Conservation (phyloP, 2,329 filamentous ascomycete species). For the Leptoxyphium fumago region DNA sequence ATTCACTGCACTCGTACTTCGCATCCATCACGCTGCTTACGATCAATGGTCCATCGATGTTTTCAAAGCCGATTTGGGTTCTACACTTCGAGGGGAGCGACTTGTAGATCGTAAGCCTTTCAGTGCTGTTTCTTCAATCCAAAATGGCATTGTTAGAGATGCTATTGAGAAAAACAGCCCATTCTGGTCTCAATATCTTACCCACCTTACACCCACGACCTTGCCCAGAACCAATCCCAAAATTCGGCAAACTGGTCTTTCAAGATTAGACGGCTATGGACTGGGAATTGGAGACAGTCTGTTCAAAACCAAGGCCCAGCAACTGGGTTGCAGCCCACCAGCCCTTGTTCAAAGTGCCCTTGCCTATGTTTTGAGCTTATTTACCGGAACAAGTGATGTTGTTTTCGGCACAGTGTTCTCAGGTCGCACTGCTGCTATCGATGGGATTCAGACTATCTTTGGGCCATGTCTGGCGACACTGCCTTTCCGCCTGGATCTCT, state of each 20-base stretch:
- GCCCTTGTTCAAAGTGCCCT: constrained; percentile 63
- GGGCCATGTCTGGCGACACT: constrained; percentile 69
- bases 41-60: constrained; percentile 83
- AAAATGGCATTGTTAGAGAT: neutral
- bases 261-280: neutral
- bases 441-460: constrained; percentile 55
- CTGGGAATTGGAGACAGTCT: neutral
- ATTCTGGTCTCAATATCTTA: neutral
- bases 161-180: neutral
- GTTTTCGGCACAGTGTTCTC: constrained; percentile 69
- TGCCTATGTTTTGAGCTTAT: constrained; percentile 47
- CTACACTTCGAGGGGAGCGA: constrained; percentile 27
- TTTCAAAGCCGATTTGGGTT: constrained; percentile 51
- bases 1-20: constrained; percentile 28
- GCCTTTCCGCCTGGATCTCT: constrained; percentile 52
- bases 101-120: constrained; percentile 2
- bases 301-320: constrained; percentile 9
- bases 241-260: neutral
- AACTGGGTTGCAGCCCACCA: constrained; percentile 43
- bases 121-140: neutral
- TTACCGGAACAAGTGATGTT: constrained; percentile 51
- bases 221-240: neutral
- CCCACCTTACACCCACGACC: neutral
- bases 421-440: constrained; percentile 59
- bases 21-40: constrained; percentile 72